These are phyloP conservation scores for Cystobasidium tubakii DNA, from an alignment of 768 basidiomycete species.

Conservation along the genomic window DNA sequence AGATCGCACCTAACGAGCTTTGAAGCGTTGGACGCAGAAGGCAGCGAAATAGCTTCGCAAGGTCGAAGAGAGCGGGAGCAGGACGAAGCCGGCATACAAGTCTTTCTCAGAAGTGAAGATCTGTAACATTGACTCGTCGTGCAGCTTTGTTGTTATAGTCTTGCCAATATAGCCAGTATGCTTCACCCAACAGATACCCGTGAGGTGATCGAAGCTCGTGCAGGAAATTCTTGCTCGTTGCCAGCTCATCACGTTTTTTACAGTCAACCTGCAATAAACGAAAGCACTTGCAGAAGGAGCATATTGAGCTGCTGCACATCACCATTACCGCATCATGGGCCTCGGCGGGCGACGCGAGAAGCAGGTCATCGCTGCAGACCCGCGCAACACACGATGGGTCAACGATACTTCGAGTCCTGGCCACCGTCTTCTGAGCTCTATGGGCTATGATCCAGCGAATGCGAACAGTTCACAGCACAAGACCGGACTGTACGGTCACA, in stretches of 20 bases:
- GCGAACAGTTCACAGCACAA: conserved; percentile 33
- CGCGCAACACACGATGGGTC: conserved; percentile 36
- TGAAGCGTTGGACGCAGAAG: not conserved
- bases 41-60: not conserved
- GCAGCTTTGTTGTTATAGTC: not conserved
- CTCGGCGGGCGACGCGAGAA: conserved; percentile 33
- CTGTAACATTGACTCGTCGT: not conserved
- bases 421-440: conserved; percentile 42
- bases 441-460: conserved; percentile 43
- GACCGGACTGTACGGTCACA: conserved; percentile 40
- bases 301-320: not conserved
- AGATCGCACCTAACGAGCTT: not conserved
- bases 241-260: not conserved
- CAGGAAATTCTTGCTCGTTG: conserved; percentile 1
- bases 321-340: conserved; percentile 12
- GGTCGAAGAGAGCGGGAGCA: not conserved
- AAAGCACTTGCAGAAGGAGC: not conserved
- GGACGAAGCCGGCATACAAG: not conserved
- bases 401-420: conserved; percentile 42
- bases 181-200: not conserved
- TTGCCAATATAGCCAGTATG: not conserved
- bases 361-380: conserved; percentile 33
- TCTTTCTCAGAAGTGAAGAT: not conserved
- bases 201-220: not conserved
- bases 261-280: not conserved